A percentile compares a stretch with the other conserved stretches of the same genome.
phyloP scores from a whole-genome alignment of 225 moss, liverwort and hornwort genomes.

The Physcomitrellopsis africana region DNA sequence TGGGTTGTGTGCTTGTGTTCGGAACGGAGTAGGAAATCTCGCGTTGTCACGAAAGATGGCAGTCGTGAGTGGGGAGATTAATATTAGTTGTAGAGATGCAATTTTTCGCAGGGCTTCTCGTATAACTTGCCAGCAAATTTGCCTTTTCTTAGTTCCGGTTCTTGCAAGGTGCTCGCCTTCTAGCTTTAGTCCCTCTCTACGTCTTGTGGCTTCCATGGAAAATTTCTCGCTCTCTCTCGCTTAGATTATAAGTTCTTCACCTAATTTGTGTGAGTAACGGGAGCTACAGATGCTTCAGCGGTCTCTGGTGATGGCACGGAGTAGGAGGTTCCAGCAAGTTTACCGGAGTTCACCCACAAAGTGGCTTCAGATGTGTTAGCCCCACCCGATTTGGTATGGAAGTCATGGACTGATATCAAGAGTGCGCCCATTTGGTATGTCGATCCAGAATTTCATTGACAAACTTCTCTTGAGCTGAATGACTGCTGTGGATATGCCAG shows the following conservation, averaged over 20 bases:
- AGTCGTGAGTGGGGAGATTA: not conserved
- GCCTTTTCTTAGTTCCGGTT: not conserved
- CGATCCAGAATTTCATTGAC: too few relatives aligned
- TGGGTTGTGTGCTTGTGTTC: not conserved
- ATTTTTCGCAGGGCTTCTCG: constrained; percentile 5
- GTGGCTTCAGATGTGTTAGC: constrained; percentile 53
- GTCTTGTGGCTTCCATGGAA: not conserved
- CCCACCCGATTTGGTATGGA: constrained; percentile 52
- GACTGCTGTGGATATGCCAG: too few relatives aligned
- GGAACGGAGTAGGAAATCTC: constrained; percentile 2
- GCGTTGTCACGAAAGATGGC: constrained; percentile 4
- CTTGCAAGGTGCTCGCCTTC: not conserved
- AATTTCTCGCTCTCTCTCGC: not conserved
- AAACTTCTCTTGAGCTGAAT: too few relatives aligned
- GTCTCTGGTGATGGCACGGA: constrained; percentile 23
- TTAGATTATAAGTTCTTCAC: not conserved
- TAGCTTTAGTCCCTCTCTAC: not conserved
- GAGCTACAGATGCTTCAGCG: constrained; percentile 24
- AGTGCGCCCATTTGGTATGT: constrained; percentile 48
- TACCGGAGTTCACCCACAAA: constrained; percentile 42
- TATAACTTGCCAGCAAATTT: not conserved
- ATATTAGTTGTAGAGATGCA: not conserved
- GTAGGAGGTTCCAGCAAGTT: constrained; percentile 30
- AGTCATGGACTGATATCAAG: constrained; percentile 57
- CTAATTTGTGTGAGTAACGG: constrained; percentile 3